Evolutionary conservation across 164 flowering plant species (phyloP), one percentile per base, ranked within the genome.

Genomic region (Echeveria elegans): DNA sequence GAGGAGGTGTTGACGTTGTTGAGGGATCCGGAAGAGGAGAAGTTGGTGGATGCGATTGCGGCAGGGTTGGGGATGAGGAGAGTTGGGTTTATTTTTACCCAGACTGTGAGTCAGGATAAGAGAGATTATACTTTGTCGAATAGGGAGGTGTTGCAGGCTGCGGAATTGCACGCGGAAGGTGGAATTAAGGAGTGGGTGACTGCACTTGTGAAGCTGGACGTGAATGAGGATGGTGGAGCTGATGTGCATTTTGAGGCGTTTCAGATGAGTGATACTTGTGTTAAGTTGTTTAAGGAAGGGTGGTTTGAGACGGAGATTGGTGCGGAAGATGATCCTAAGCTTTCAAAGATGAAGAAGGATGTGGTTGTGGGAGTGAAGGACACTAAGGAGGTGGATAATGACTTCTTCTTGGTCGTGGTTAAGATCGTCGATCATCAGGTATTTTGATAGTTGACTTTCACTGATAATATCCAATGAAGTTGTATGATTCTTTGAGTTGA

Each of bases 141-240:
- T 64, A 59, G 72, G 67, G 97, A 90, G 85, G 74, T 93, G 30
- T 67, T 89, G 21, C 98, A 88, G 81, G 96, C 98, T 2, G 89
- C 75, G 5, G 89, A 86, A 76, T 72, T 86, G 48, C 98, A 93
- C 19, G 86, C 83, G 0, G 90, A 88, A 81, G 83, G 94, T 45
- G 96, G 76, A 50, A 56, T 93, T 72, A 84, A 86, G 84, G 97
- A 93, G 84, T 93, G 98, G 97, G 94, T 93, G 32, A 93, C 98
- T 0, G 96, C 92, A 0, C 64, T 90, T 50, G 98, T 90, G 74
- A 90, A 93, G 75, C 63, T 93, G 66, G 85, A 86, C 79, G 97
- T 88, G 69, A 85, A 81, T 72, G 98, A 88, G 75, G 96, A 93
- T 70, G 98, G 94, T 0, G 88, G 72, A 7, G 87, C 96, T 0